Percentiles rank a stretch among this genome's conserved stretches.
These are phyloP conservation scores for Fraxinus cuspidata DNA, from an alignment of 257 asterid genomes.

Conservation along the genomic window DNA sequence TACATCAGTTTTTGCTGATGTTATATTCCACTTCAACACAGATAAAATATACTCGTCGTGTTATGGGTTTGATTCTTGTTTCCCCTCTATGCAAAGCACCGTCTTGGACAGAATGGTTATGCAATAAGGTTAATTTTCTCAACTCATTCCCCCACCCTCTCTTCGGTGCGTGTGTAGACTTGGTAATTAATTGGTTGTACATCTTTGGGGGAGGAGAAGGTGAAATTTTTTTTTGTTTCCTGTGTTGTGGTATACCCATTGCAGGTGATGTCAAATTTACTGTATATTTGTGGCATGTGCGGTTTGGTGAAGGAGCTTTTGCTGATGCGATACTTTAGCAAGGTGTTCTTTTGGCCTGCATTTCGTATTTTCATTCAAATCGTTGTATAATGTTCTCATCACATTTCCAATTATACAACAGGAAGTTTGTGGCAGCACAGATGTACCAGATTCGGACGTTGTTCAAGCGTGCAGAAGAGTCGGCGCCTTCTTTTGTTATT, in stretches of 20 bases:
- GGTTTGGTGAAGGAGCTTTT: conserved; percentile 76
- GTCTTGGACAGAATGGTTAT: conserved; percentile 97
- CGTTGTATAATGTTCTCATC: conserved; percentile 10
- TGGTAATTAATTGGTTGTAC: neutral
- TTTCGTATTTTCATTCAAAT: conserved; percentile 11
- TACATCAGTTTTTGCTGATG: conserved; percentile 21
- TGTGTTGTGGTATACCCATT: conserved; percentile 22
- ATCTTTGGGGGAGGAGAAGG: neutral
- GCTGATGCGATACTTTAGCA: conserved; percentile 94
- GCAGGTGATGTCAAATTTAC: conserved; percentile 92
- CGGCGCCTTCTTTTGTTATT: conserved; percentile 26
- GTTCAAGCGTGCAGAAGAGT: conserved; percentile 61
- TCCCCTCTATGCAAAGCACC: conserved; percentile 95
- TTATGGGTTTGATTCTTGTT: conserved; percentile 87
- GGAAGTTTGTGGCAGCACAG: conserved; percentile 58
- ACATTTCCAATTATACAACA: conserved; percentile 21
- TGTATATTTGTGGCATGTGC: conserved; percentile 93
- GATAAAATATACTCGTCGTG: conserved; percentile 73
- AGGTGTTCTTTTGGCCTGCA: conserved; percentile 44
- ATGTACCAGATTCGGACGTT: conserved; percentile 55
- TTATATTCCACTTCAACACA: conserved; percentile 35
- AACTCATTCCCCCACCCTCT: neutral
- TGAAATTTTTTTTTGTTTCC: conserved; percentile 7
- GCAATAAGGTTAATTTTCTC: conserved; percentile 69
- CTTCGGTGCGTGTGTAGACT: conserved; percentile 7